Base-by-base conservation (phyloP, 2,329 filamentous ascomycete species). In the Alternaria gaisen region DNA sequence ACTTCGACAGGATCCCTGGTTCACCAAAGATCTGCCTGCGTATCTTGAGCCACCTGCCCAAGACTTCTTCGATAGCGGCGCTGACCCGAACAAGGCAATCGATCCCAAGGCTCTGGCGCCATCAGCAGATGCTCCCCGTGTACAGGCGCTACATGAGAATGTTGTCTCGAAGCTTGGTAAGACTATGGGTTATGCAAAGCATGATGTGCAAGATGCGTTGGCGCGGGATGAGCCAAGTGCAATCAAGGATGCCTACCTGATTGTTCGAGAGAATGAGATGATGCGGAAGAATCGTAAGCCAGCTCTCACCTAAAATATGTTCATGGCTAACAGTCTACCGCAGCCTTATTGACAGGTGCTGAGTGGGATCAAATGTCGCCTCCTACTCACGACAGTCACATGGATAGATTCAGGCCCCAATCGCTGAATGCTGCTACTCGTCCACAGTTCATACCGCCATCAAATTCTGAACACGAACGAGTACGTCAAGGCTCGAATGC, bases 181-280 rank as follows among this genome's bases (percentile, higher is more conserved):
- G 81, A 97, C 93, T 1, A 98, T 99, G 94, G 95, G 95, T 61
- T 99, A 99, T 77, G 93, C 91, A 36, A 94, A 92, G 77, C 91
- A 91, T 63, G 95, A 99, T 82, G 94, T 99, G 54, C 91, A 97
- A 76, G 95, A 98, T 79, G 94, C 95, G 22, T 83, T 99, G 64
- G 90, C 91, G 72, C 93, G 93, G 58, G 89, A 95, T 54, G 95
- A 99, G 77, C 95, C 95, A 12, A 98, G 94, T 60, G 94, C 95
- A 11, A 97, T 99, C 84, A 99, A 99, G 81, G 95, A 99, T 80
- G 95, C 95, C 1, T 99, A 98, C 81, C 90, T 97, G 81, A 99
- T 99, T 77, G 93, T 99, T 26, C 89, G 94, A 54, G 95, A 99
- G 80, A 98, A 98, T 77, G 95, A 97, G 79, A 87, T 98, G 77